A percentile compares a stretch with the other conserved stretches of the same genome.
These are phyloP conservation scores for Amanita molliuscula DNA, from an alignment of 768 basidiomycete genomes.

Conservation along the genomic window DNA sequence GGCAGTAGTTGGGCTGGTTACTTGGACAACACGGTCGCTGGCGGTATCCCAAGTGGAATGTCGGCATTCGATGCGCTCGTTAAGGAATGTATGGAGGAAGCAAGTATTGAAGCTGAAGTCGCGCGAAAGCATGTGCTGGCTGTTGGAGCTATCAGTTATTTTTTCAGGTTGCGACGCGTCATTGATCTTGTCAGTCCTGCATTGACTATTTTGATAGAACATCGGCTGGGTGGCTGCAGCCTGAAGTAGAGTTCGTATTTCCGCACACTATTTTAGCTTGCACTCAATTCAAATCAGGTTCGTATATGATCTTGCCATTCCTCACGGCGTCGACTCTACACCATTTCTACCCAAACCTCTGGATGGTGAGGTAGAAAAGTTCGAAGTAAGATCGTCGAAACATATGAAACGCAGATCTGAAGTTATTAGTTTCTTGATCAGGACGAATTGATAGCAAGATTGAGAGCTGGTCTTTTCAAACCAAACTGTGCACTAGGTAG, in stretches of 20 bases:
- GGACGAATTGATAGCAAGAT: conserved; percentile 46
- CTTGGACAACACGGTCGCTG: conserved; percentile 87
- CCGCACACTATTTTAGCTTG: neutral
- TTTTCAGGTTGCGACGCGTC: conserved; percentile 42
- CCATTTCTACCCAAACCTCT: conserved; percentile 58
- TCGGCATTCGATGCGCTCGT: conserved; percentile 62
- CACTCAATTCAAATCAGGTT: conserved; percentile 37
- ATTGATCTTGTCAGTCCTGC: neutral
- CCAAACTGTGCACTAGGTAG: conserved; percentile 82
- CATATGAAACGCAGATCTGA: neutral
- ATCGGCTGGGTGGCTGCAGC: conserved; percentile 69
- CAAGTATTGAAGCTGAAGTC: conserved; percentile 61
- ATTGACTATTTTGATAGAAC: conserved; percentile 28
- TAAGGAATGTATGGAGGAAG: conserved; percentile 93
- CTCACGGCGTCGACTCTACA: conserved; percentile 32
- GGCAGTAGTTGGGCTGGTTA: conserved; percentile 64
- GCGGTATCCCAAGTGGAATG: conserved; percentile 82
- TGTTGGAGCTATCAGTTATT: conserved; percentile 74
- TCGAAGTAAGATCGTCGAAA: conserved; percentile 44
- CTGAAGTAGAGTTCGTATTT: conserved; percentile 54
- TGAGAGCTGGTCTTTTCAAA: conserved; percentile 76
- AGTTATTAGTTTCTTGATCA: conserved; percentile 51
- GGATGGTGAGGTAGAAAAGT: conserved; percentile 93
- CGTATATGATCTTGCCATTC: conserved; percentile 74
- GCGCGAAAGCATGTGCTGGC: conserved; percentile 47